These are phyloP conservation scores for Acidomyces sp. DNA, from an alignment of 495 filamentous ascomycete genomes.

Conservation along the genomic window DNA sequence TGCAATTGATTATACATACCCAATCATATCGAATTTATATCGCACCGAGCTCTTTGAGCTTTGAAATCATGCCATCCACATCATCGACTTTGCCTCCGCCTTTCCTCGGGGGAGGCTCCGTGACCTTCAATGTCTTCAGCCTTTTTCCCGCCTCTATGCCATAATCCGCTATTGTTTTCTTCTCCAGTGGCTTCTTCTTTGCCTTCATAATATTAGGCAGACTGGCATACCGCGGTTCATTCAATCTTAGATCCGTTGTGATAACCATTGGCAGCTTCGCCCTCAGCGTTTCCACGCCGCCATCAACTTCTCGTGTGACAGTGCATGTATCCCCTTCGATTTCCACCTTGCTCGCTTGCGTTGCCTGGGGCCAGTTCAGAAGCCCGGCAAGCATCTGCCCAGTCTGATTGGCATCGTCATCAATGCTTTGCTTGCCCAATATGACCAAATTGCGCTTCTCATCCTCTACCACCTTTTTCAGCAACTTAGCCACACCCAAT, in stretches of 20 bases:
- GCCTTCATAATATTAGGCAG: conserved; percentile 99
- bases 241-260: conserved; percentile 87
- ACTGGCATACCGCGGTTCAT: conserved; percentile 89
- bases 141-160: conserved; percentile 56
- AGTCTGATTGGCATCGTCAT: conserved; percentile 91
- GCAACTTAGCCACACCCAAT: conserved; percentile 76
- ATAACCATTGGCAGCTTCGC: conserved; percentile 79
- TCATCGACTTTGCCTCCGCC: conserved; percentile 94
- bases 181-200: conserved; percentile 97
- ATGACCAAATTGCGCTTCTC: conserved; percentile 86
- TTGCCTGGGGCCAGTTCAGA: conserved; percentile 85
- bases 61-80: conserved; percentile 81
- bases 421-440: conserved; percentile 93
- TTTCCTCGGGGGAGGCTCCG: conserved; percentile 77
- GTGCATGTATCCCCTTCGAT: conserved; percentile 48
- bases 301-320: conserved; percentile 87
- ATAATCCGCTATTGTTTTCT: conserved; percentile 71
- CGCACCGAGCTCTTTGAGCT: conserved; percentile 91
- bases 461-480: conserved; percentile 59
- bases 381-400: conserved; percentile 95
- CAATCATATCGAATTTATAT: conserved; percentile 29
- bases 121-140: conserved; percentile 70
- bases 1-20: background rate
- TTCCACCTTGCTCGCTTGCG: conserved; percentile 72
- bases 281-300: conserved; percentile 78